Base-by-base conservation (phyloP, 1,284 basidiomycete species). In the Ganoderma meredithae region DNA sequence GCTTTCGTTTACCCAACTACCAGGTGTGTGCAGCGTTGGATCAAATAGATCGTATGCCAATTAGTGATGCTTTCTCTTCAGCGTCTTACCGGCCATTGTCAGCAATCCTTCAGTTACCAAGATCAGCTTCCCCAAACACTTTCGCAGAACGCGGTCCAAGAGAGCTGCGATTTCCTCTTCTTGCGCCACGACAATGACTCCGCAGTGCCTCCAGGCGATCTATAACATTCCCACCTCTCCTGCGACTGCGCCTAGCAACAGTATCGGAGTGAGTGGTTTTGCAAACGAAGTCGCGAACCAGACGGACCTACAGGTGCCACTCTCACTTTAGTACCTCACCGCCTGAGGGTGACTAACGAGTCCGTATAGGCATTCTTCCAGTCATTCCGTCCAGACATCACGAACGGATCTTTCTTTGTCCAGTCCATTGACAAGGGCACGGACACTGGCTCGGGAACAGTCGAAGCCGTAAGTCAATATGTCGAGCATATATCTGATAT, bases 201-300 rank as follows among this genome's bases (percentile, higher is more conserved):
- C 88, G 9, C 74, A 83, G 1, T 90, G 88, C 73, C 76, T 91
- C 62, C 78, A 83, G 64, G 80, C 80, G 7, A 70, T 90, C 44
- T 91, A 90, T 75, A 86, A 85, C 13, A 79, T 80, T 5, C 73
- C 74, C 4, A 87, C 88, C 66, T 80, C 82, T 0, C 84, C 85
- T 1, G 73, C 76, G 4, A 80, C 84, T 3, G 79, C 82, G 3
- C 74, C 72, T 19, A 77, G 71, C n/a, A 89, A 87, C 73, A 82
- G 78, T 44, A 79, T 90, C 53, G 88, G 84, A 56, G 82, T 90
- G 49, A 83, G 83, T 27, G 88, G 87, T 7, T 89, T 87, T 70
- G 80, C 88, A 12, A 75, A 82, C 3, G 78, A 87, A 70, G 88
- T 81, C 73, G 87, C 85, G 3, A 87, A 83, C 74, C 76, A 76